Conservation (phyloP, 2,329 filamentous ascomycete genomes). For the Zarea fungicola region DNA sequence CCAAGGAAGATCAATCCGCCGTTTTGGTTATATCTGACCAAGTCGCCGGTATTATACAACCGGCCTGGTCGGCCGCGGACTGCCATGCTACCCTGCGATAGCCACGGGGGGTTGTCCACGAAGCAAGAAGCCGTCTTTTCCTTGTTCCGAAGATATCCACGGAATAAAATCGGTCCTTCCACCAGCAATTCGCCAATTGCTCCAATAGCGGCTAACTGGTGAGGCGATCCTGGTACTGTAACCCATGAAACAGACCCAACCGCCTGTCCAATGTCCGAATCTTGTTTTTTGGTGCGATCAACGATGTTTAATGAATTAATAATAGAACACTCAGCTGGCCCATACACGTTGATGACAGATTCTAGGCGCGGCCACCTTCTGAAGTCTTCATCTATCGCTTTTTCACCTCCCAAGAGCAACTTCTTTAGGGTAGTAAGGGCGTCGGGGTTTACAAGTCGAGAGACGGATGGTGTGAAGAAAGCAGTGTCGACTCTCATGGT, state of each 20-base stretch:
- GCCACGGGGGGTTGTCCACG: conserved; percentile 1
- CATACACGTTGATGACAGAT: conserved; percentile 33
- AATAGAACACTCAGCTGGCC: conserved; percentile 36
- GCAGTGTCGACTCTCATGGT: conserved; percentile 42
- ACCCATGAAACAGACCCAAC: conserved; percentile 7
- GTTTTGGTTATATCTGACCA: conserved; percentile 33
- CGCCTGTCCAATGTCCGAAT: conserved; percentile 5
- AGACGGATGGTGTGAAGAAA: conserved; percentile 35
- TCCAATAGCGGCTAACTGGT: conserved; percentile 14
- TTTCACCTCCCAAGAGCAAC: conserved; percentile 10
- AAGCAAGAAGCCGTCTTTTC: conserved; percentile 21
- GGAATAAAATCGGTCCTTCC: conserved; percentile 16
- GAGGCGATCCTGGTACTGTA: background rate
- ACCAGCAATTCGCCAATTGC: conserved; percentile 17
- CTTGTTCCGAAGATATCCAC: conserved; percentile 13
- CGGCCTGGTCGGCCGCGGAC: conserved; percentile 14
- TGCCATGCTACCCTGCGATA: background rate
- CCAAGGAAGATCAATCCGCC: conserved; percentile 38
- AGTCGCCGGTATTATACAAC: conserved; percentile 43
- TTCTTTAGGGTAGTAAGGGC: too few relatives aligned
- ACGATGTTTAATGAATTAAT: conserved; percentile 4
- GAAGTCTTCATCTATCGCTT: conserved; percentile 18
- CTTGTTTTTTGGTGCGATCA: background rate
- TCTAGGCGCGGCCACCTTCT: conserved; percentile 20
- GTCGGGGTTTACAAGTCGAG: background rate